phyloP scores from a whole-genome alignment of 768 basidiomycete species.

The Rhodotorula babjevae region DNA sequence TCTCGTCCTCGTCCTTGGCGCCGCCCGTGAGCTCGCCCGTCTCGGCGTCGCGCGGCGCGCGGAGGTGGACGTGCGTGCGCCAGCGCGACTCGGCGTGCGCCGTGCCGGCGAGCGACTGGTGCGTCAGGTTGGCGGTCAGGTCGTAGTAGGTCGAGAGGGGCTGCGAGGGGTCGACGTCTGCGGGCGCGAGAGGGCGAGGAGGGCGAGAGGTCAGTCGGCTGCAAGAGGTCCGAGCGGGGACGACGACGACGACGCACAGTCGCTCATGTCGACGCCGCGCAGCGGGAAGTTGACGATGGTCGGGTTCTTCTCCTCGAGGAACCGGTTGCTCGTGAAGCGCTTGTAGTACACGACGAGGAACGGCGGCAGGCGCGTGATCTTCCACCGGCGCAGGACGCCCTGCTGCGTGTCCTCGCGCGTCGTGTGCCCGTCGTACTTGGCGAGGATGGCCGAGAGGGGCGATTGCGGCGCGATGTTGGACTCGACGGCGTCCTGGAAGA shows the following conservation, averaged over 20 bases:
- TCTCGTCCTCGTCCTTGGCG: constrained; percentile 67
- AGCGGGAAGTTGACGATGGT: constrained; percentile 97
- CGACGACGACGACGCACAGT: constrained; percentile 60
- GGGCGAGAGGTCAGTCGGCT: background rate
- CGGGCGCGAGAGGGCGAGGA: too few species aligned
- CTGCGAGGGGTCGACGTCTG: constrained; percentile 71
- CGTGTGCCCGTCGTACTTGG: constrained; percentile 88
- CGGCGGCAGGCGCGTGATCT: constrained; percentile 79
- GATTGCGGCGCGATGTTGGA: constrained; percentile 99
- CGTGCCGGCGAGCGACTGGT: constrained; percentile 87
- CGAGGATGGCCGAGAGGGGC: constrained; percentile 76
- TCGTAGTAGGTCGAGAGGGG: constrained; percentile 71
- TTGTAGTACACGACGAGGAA: constrained; percentile 95
- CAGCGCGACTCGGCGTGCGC: constrained; percentile 86
- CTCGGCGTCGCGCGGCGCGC: constrained; percentile 21
- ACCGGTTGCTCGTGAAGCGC: constrained; percentile 81
- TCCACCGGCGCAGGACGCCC: constrained; percentile 79
- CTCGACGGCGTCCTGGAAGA: constrained; percentile 92
- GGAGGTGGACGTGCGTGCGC: constrained; percentile 83
- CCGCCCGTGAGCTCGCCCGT: constrained; percentile 49
- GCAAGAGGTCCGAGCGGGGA: background rate
- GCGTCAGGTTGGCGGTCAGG: constrained; percentile 78
- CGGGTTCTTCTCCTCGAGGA: constrained; percentile 91
- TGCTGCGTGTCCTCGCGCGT: constrained; percentile 70
- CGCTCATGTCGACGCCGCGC: constrained; percentile 82